Evolutionary conservation across 2,329 filamentous ascomycete species (phyloP).

Genomic region (Penicillium janthinellum): DNA sequence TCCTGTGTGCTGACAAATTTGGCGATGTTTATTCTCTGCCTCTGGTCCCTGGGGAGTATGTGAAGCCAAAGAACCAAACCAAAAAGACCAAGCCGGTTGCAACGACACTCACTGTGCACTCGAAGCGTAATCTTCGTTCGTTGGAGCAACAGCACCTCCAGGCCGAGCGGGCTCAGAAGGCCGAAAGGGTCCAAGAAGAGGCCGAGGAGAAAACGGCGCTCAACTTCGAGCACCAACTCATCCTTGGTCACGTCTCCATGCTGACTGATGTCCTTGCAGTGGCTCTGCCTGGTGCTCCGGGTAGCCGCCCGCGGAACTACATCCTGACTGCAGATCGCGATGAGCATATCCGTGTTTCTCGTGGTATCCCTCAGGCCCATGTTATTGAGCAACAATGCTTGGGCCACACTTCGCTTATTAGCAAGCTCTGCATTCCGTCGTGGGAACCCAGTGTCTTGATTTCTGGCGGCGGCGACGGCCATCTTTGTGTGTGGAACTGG

Average conservation of each 20-base stretch:
- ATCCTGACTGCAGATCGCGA: constrained; percentile 70
- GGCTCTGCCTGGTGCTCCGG: constrained; percentile 51
- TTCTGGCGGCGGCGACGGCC: constrained; percentile 83
- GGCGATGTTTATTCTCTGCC: constrained; percentile 93
- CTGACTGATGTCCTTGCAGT: constrained; percentile 72
- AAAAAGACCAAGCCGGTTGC: constrained; percentile 56
- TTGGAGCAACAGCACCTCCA: constrained; percentile 59
- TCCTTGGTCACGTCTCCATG: constrained; percentile 94
- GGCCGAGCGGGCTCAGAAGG: constrained; percentile 45
- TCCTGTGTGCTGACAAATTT: constrained; percentile 90
- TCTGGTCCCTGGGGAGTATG: constrained; percentile 55
- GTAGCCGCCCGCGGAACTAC: constrained; percentile 55
- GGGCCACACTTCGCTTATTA: constrained; percentile 84
- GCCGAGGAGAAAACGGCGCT: constrained; percentile 52
- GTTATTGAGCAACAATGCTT: constrained; percentile 89
- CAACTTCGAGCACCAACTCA: constrained; percentile 71
- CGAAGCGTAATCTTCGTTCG: constrained; percentile 60
- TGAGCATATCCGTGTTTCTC: constrained; percentile 85
- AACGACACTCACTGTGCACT: constrained; percentile 62
- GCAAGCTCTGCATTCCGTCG: constrained; percentile 67
- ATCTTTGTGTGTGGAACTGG: constrained; percentile 85
- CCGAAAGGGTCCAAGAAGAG: constrained; percentile 43
- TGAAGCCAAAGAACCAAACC: constrained; percentile 25
- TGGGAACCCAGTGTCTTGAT: constrained; percentile 65
- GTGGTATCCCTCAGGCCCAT: constrained; percentile 78